Evolutionary conservation across 257 asterid species (phyloP), one percentile per base, ranked within the genome.

Genomic region (Plantago elongata): DNA sequence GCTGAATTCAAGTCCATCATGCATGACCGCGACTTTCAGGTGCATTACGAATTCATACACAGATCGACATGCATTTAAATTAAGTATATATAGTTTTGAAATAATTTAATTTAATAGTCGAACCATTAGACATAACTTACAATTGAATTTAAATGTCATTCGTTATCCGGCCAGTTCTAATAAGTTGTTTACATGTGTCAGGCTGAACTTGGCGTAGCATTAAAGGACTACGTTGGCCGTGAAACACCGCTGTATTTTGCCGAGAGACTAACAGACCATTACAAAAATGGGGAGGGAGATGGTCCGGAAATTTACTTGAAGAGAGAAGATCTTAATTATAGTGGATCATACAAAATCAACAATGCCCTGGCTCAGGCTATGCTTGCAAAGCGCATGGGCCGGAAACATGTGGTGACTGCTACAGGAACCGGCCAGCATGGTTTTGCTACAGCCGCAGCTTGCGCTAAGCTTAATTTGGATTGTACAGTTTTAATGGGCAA

Each of bases 401-500:
- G 78, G 46, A 73, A 55, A 15, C 66, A 64, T 0, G 66, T 87
- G 3, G 68, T 85, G 11, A 75, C 94, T 0, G 88, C 93, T 71
- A 88, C 96, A 0, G 95, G 95, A 1, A 89, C 98, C 34, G 91
- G 94, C 44, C 94, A 83, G 69, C 98, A 90, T 9, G 94, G 98
- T 17, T 78, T 90, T 14, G 94, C 95, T 0, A 88, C 89, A 1
- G 94, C 94, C 0, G 89, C 94, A 0, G 93, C 69, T 0, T 90
- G 95, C 71, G 94, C 95, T 11, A 83, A 84, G 76, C 87, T 85
- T 9, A 69, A 45, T 9, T 62, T 90, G 72, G 77, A 81, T 5
- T 90, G 97, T 61, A 78, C 79, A 0, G 15, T 85, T 29, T 61
- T 78, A 45, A 85, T 90, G 86, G 94, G 89, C 22, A 43, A 63